Conservation (phyloP, 129 eudicot species). For the Deinandra increscens region DNA sequence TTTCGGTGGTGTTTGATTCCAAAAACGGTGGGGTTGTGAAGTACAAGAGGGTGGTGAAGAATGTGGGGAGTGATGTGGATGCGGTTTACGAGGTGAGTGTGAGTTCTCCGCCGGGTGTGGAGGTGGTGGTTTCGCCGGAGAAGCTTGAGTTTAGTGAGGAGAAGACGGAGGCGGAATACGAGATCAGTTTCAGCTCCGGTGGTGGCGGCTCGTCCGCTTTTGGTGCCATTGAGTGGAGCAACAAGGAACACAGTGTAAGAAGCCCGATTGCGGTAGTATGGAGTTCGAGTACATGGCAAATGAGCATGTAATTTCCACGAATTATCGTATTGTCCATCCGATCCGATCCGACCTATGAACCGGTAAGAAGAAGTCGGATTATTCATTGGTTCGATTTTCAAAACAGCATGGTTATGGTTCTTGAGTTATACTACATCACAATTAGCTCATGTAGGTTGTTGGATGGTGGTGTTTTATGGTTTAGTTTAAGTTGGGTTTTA, state of each 20-base stretch:
- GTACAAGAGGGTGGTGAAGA: constrained; percentile 67
- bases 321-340: constrained; percentile 9
- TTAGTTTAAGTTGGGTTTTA: background rate
- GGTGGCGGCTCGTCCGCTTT: constrained; percentile 38
- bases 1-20: constrained; percentile 61
- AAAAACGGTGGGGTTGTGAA: constrained; percentile 41
- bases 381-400: too few relatives aligned
- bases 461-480: constrained; percentile 1
- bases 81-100: constrained; percentile 65
- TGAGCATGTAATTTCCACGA: constrained; percentile 28
- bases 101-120: constrained; percentile 62
- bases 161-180: constrained; percentile 47
- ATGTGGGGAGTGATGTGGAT: constrained; percentile 58
- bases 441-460: constrained; percentile 5
- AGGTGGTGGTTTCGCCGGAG: constrained; percentile 68
- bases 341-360: background rate
- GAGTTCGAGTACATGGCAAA: constrained; percentile 32
- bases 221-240: constrained; percentile 86
- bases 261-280: constrained; percentile 79
- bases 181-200: constrained; percentile 49
- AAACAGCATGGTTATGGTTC: too few relatives aligned
- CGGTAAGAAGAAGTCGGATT: too few relatives aligned
- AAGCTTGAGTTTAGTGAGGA: constrained; percentile 60
- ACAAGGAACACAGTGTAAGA: constrained; percentile 75
- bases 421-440: constrained; percentile 1